phyloP scores from a whole-genome alignment of 176 grass and related monocot species.

The Zoysia pacifica region DNA sequence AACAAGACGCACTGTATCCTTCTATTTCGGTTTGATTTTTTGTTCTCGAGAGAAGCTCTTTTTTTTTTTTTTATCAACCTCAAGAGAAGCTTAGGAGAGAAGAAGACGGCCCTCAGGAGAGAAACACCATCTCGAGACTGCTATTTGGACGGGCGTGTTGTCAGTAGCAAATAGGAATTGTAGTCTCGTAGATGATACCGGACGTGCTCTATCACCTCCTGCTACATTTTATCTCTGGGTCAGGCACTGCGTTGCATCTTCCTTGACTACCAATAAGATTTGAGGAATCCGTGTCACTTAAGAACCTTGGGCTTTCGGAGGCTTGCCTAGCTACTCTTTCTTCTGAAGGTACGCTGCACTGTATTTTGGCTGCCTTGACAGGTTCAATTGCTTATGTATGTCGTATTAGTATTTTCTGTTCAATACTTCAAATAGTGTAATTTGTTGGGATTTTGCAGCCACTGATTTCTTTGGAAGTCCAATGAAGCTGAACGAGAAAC shows the following conservation, averaged over 20 bases:
- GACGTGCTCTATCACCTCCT: too few relatives aligned
- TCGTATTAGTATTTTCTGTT: not conserved
- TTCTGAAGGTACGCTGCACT: conserved; percentile 52
- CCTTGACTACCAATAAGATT: conserved; percentile 68
- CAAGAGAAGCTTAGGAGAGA: too few relatives aligned
- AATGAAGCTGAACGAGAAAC: conserved; percentile 30
- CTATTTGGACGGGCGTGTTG: too few relatives aligned
- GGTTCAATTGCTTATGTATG: not conserved
- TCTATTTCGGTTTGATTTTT: conserved; percentile 20
- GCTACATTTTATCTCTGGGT: too few relatives aligned
- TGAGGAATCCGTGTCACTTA: conserved; percentile 57
- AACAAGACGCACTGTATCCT: conserved; percentile 78
- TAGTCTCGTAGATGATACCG: too few relatives aligned
- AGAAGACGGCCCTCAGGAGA: too few relatives aligned
- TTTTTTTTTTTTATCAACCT: too few relatives aligned
- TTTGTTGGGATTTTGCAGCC: conserved; percentile 35
- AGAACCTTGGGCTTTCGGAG: conserved; percentile 82
- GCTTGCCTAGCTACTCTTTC: conserved; percentile 74
- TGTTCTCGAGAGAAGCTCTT: not conserved
- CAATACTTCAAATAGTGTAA: not conserved
- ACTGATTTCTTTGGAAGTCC: conserved; percentile 31
- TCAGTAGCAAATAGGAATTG: too few relatives aligned
- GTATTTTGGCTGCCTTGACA: not conserved
- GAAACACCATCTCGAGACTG: too few relatives aligned
- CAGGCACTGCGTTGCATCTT: conserved; percentile 20